Evolutionary conservation across 192 early-diverging fungal species (phyloP), one percentile per base, ranked within the genome.

Genomic region (Coemansia sp.): DNA sequence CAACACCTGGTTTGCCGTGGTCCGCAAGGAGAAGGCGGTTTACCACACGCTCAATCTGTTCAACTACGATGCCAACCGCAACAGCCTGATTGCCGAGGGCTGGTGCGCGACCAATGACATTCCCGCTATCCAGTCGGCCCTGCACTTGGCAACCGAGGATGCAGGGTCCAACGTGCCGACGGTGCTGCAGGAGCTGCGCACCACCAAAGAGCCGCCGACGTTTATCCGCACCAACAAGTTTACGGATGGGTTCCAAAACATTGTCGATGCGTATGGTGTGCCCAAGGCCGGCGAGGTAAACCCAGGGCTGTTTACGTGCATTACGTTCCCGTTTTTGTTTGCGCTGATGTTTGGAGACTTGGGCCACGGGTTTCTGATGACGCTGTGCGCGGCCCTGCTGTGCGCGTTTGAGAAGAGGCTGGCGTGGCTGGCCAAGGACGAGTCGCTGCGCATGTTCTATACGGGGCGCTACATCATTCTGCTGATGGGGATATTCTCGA

Each of bases 321-420:
- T 98, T 39, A 94, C 93, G 0, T 99, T 99, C 81, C 97, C 97
- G n/a, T 99, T 99, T 70, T 72, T 99, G 52, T 99, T 99, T 78
- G 95, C 97, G 43, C 84, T 99, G 54, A 99, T 99, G 97, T 99
- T 99, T 83, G 97, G 97, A 55, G 97, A 99, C 75, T 83, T 96
- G 33, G 97, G 97, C 45, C 97, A 99, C 64, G 97, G 94, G 21
- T 66, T 93, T 33, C 57, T 99, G 40, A 83, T 99, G 79, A 79
- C 91, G 4, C 55, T 89, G n/a, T 63, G 72, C 55, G 93, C 87
- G 5, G 63, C 81, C 1, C 91, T 87, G 62, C 74, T 99, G 63
- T 84, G 88, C 47, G 35, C 79, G 31, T 86, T 90, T 57, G 97
- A 99, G 80, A 85, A 86, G 69, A 79, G 82, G 57, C 79, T 97